Evolutionary conservation across 2,329 filamentous ascomycete genomes (phyloP).

Genomic region (Lasiodiplodia gonubiensis): DNA sequence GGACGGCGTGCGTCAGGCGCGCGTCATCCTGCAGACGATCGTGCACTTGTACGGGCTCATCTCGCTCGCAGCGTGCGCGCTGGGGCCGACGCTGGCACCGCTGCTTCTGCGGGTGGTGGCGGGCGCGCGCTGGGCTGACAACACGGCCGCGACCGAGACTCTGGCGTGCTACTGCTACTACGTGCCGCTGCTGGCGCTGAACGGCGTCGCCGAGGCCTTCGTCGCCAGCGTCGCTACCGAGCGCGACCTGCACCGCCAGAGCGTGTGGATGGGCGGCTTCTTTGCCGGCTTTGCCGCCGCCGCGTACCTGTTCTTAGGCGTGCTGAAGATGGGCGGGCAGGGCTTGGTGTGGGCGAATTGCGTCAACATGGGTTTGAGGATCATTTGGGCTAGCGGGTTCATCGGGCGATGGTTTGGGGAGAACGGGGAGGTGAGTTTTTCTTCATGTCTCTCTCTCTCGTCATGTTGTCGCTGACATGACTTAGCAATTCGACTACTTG

Average conservation of each 20-base stretch:
- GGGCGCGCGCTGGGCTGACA: conserved; percentile 74
- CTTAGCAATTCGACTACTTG: conserved; percentile 35
- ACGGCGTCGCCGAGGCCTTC: conserved; percentile 91
- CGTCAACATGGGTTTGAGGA: conserved; percentile 87
- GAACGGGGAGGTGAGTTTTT: conserved; percentile 30
- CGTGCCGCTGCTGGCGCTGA: conserved; percentile 88
- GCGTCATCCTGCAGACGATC: conserved; percentile 65
- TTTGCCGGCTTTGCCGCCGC: conserved; percentile 75
- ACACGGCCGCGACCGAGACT: conserved; percentile 70
- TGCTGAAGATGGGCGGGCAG: conserved; percentile 72
- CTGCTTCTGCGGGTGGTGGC: conserved; percentile 76
- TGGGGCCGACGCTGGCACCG: conserved; percentile 79
- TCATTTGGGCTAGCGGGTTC: conserved; percentile 79
- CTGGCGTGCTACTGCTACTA: conserved; percentile 88
- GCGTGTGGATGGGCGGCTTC: conserved; percentile 82
- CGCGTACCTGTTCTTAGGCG: conserved; percentile 75
- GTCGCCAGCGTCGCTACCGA: conserved; percentile 84
- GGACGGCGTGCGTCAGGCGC: conserved; percentile 46
- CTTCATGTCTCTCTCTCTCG: neutral
- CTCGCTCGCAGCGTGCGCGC: conserved; percentile 68
- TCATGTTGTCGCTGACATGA: neutral
- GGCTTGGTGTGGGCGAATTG: conserved; percentile 87
- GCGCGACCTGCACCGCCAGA: conserved; percentile 76
- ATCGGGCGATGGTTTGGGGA: conserved; percentile 56
- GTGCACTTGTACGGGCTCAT: conserved; percentile 77